phyloP scores from a whole-genome alignment of 345 rosid species.

The Syzygium aqueum region DNA sequence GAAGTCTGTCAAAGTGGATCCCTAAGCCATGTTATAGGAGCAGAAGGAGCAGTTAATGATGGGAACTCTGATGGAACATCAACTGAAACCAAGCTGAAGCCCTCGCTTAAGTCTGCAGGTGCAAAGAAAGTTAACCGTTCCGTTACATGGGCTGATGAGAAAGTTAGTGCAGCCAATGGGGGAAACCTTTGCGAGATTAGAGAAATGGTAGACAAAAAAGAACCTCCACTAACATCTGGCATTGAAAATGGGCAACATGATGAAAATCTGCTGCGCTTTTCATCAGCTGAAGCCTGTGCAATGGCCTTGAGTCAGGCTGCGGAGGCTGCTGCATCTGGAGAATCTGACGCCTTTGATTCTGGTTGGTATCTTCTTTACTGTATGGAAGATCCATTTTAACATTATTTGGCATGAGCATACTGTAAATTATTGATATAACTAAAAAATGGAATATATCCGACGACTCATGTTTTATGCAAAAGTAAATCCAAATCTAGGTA shows the following conservation, averaged over 20 bases:
- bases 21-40: constrained; percentile 1
- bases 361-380: constrained; percentile 29
- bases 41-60: constrained; percentile 12
- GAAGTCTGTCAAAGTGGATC: constrained; percentile 14
- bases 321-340: constrained; percentile 58
- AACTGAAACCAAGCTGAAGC: constrained; percentile 30
- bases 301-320: constrained; percentile 69
- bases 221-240: constrained; percentile 2
- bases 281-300: constrained; percentile 80
- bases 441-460: no score
- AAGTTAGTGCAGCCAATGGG: constrained; percentile 14
- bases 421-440: no score
- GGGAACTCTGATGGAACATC: constrained; percentile 13
- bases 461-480: no score
- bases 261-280: constrained; percentile 24
- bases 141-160: constrained; percentile 93
- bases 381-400: not conserved
- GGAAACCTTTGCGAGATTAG: constrained; percentile 45
- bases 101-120: constrained; percentile 56
- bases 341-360: constrained; percentile 39
- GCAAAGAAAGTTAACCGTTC: constrained; percentile 38
- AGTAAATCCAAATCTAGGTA: no score
- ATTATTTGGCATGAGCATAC: not conserved
- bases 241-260: constrained; percentile 8
- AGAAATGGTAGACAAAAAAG: constrained; percentile 22